These are phyloP conservation scores for Posidonia oceanica DNA, from an alignment of 116 monocot species.

Conservation along the genomic window DNA sequence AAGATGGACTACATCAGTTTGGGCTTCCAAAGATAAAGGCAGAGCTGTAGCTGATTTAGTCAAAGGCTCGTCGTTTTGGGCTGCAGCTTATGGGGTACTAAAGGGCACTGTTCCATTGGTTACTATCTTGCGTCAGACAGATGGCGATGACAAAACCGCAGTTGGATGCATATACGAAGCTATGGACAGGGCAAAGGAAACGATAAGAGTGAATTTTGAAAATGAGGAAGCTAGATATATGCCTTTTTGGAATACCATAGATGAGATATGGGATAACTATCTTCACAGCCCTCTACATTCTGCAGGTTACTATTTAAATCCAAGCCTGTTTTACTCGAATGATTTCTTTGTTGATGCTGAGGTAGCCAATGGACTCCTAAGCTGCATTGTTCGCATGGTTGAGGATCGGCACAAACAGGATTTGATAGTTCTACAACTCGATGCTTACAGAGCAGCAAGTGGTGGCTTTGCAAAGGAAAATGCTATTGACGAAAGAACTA, in stretches of 20 bases:
- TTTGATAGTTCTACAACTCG: conserved; percentile 42
- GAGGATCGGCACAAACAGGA: conserved; percentile 27
- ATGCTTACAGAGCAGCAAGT: conserved; percentile 33
- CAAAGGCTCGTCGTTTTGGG: conserved; percentile 41
- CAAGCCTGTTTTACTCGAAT: conserved; percentile 42
- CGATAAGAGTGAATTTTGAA: conserved; percentile 37
- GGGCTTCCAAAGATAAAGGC: conserved; percentile 33
- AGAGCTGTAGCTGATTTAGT: conserved; percentile 30
- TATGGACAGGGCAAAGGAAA: conserved; percentile 68
- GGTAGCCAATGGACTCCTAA: conserved; percentile 49
- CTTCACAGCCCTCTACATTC: conserved; percentile 66
- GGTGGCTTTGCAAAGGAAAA: conserved; percentile 27
- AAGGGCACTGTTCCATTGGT: conserved; percentile 47
- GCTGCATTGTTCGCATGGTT: conserved; percentile 31
- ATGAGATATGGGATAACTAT: conserved; percentile 64
- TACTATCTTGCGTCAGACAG: conserved; percentile 29
- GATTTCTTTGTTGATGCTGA: conserved; percentile 55
- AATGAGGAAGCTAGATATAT: conserved; percentile 29
- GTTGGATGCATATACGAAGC: conserved; percentile 71
- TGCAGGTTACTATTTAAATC: conserved; percentile 65
- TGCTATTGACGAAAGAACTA: conserved; percentile 42
- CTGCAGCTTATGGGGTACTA: conserved; percentile 34
- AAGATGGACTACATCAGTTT: conserved; percentile 26
- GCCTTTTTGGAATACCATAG: conserved; percentile 48
- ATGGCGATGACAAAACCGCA: conserved; percentile 28